Base-by-base conservation (phyloP, 768 basidiomycete genomes). In the Lentinula edodes region DNA sequence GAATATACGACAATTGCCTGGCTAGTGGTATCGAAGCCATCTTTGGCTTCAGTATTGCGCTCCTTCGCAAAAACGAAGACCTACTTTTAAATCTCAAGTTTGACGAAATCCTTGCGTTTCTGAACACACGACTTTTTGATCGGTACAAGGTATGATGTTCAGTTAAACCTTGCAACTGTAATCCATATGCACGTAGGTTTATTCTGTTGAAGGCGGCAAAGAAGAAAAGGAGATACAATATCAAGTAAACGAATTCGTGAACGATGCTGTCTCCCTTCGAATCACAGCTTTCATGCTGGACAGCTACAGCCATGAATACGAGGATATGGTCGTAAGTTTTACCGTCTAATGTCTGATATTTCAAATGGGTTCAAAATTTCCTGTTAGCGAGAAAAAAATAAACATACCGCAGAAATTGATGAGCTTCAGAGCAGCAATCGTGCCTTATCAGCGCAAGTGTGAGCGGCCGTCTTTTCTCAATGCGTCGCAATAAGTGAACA, bases 211-310 rank as follows among this genome's bases (percentile, higher is more conserved):
- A 34, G 68, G 69, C 13, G 65, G 65, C 35, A 66, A 67, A 35
- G 73, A 72, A 41, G 70, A 71, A 6, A 65, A 63, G 5, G 71
- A 71, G 35, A 68, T 71, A 59, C 72, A 73, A 69, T 92, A 93
- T 66, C 78, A 80, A 52, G 87, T 91, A 8, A 85, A 95, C 66
- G 85, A 87, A 48, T 95, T 98, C 72, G 89, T 98, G 5, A 81
- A 85, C 61, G 95, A 98, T 68, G 90, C 95, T 7, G 85, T 92
- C 62, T 85, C 86, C 20, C 75, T 97, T 67, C 83, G 83, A 64
- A 93, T 99, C 65, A 97, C 95, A 4, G 93, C 97, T 0, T 95
- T 98, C 75, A 94, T 95, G 93, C 79, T 98, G 43, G 96, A 98
- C 68, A 81, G 85, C 18, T 96, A 92, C 70, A 84, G 88, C 36